Evolutionary conservation across 352 stramenopile genomes (phyloP).

Genomic region (Pythium apleroticum): DNA sequence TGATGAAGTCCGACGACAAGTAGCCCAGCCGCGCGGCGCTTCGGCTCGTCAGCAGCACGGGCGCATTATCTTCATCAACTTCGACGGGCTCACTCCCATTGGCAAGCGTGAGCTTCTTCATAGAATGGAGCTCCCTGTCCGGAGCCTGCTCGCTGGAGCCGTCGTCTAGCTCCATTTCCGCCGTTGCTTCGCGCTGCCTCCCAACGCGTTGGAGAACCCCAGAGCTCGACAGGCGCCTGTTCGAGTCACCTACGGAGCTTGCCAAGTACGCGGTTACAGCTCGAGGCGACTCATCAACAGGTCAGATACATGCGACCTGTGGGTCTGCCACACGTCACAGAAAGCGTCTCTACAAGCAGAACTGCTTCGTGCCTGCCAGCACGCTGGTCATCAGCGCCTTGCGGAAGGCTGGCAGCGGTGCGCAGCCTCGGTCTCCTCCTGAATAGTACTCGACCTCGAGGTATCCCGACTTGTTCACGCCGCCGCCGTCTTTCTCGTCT

Average conservation of each 20-base stretch:
- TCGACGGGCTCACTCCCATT: not conserved
- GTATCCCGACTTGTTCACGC: constrained; percentile 66
- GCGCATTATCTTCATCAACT: not conserved
- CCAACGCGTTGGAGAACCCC: not conserved
- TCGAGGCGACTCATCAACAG: not conserved
- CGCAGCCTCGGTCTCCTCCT: constrained; percentile 59
- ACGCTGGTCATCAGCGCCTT: constrained; percentile 59
- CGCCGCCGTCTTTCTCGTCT: constrained; percentile 56
- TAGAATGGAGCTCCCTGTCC: not conserved
- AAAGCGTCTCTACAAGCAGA: constrained; percentile 42
- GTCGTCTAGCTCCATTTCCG: constrained; percentile 2
- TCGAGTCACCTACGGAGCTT: not conserved
- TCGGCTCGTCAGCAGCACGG: constrained; percentile 18
- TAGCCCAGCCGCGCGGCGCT: constrained; percentile 17
- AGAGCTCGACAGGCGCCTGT: not conserved
- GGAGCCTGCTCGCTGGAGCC: not conserved
- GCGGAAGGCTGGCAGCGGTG: constrained; percentile 50
- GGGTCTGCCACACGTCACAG: not conserved
- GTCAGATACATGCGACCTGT: constrained; percentile 9
- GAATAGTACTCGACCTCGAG: constrained; percentile 79
- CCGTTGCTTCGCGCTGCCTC: not conserved
- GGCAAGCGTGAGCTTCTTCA: not conserved
- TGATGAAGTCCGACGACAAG: constrained; percentile 54
- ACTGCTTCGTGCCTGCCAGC: constrained; percentile 66
- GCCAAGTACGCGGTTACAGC: constrained; percentile 5